Percentiles rank a stretch among this genome's conserved stretches.
Conservation (phyloP, 2,329 filamentous ascomycete species). For the Trichophyton schoenleinii region DNA sequence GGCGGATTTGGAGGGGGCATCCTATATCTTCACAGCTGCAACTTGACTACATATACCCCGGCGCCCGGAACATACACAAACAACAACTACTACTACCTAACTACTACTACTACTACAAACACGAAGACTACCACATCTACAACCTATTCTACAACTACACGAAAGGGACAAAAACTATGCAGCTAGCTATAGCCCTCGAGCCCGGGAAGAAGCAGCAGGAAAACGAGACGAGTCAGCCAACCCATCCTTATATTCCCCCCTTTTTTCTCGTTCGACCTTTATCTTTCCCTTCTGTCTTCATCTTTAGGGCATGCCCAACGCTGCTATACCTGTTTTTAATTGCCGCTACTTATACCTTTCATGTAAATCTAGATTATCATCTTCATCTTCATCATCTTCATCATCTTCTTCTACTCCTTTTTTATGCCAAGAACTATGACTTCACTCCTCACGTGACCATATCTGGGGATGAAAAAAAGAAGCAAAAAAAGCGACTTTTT, state of each 20-base stretch:
- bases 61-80: constrained; percentile 3
- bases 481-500: not conserved
- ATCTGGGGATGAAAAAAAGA: not conserved
- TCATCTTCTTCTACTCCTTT: not conserved
- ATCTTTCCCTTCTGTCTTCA: not conserved
- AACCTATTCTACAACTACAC: not conserved
- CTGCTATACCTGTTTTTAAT: not conserved
- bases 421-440: constrained; percentile 1
- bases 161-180: not conserved
- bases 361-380: not conserved
- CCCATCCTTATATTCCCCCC: not conserved
- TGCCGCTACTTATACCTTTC: not conserved
- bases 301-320: constrained; percentile 4
- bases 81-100: not conserved
- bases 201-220: not conserved
- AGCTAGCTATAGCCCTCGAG: not conserved
- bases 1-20: constrained; percentile 3
- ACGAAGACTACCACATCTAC: not conserved
- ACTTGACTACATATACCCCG: constrained; percentile 3
- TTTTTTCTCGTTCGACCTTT: not conserved
- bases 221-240: not conserved
- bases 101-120: not conserved
- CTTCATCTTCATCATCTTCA: not conserved
- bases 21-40: not conserved
- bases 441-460: not conserved